Evolutionary conservation across 176 grass and related monocot genomes (phyloP).

Genomic region (Avena eriantha): DNA sequence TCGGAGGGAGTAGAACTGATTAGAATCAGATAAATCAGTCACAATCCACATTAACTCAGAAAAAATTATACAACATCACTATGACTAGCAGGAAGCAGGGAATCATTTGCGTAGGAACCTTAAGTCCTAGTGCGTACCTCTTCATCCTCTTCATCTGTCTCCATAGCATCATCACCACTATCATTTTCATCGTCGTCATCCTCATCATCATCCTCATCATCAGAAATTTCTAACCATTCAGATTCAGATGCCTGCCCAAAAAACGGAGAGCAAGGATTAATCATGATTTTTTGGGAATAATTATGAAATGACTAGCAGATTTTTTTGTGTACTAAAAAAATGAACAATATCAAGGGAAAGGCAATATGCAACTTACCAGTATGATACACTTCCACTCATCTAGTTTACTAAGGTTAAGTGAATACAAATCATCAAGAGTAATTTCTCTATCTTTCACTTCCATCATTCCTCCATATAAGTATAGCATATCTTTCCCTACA

Average conservation of each 20-base stretch:
- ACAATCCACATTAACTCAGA: not conserved
- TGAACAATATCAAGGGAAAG: constrained; percentile 13
- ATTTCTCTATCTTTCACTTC: constrained; percentile 97
- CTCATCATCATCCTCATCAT: constrained; percentile 73
- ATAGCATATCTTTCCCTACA: constrained; percentile 84
- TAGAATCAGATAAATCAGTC: constrained; percentile 15
- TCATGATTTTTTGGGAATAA: not conserved
- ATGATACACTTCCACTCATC: constrained; percentile 99
- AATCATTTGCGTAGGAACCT: not conserved
- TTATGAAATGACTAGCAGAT: constrained; percentile 3
- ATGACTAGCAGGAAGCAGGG: not conserved
- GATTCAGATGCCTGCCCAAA: constrained; percentile 84
- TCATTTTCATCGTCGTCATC: constrained; percentile 62
- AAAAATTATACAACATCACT: not conserved
- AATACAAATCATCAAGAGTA: constrained; percentile 97
- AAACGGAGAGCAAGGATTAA: not conserved
- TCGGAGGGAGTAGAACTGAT: not conserved
- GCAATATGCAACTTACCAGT: constrained; percentile 57
- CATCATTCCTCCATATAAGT: constrained; percentile 98
- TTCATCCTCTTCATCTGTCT: constrained; percentile 76
- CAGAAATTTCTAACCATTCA: constrained; percentile 94
- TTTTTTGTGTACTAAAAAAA: constrained; percentile 16
- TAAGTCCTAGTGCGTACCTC: constrained; percentile 44
- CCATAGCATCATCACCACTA: constrained; percentile 55
- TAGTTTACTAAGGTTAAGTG: constrained; percentile 95